Percentiles rank a stretch among this genome's conserved stretches.
Evolutionary conservation across 768 basidiomycete genomes (phyloP).

Genomic region (Mycena olivaceomarginata): DNA sequence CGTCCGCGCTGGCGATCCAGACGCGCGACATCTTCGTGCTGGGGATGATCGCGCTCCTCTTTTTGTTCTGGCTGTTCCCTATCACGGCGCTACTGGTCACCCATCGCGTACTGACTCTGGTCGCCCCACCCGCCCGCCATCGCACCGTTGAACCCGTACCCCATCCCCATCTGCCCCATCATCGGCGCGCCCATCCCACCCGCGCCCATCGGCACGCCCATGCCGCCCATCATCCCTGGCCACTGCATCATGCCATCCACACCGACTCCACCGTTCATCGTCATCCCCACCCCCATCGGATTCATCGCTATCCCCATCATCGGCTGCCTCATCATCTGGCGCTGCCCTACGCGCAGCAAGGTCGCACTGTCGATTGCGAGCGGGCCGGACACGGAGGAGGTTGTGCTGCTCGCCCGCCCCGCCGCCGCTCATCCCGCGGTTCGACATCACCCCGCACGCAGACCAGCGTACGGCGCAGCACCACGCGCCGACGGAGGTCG

Average conservation of each 20-base stretch:
- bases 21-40: conserved; percentile 86
- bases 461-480: conserved; percentile 80
- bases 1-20: conserved; percentile 73
- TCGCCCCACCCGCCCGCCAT: conserved; percentile 53
- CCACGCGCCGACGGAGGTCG: conserved; percentile 81
- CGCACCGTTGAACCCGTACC: conserved; percentile 55
- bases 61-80: conserved; percentile 96
- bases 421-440: conserved; percentile 61
- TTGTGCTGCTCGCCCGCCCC: conserved; percentile 51
- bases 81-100: conserved; percentile 92
- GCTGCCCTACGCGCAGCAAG: conserved; percentile 34
- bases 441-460: conserved; percentile 59
- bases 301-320: too few relatives aligned
- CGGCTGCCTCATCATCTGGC: too few relatives aligned
- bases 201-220: conserved; percentile 44
- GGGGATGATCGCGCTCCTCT: conserved; percentile 80
- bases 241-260: conserved; percentile 36
- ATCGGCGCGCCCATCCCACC: conserved; percentile 52
- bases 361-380: conserved; percentile 32
- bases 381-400: conserved; percentile 22
- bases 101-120: too few relatives aligned
- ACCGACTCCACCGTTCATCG: conserved; percentile 46
- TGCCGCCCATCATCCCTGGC: conserved; percentile 49
- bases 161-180: conserved; percentile 52
- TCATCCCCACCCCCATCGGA: conserved; percentile 49